A percentile compares a stretch with the other conserved stretches of the same genome.
phyloP scores from a whole-genome alignment of 139 green algal genomes.

The Pseudopediastrum boryanum region DNA sequence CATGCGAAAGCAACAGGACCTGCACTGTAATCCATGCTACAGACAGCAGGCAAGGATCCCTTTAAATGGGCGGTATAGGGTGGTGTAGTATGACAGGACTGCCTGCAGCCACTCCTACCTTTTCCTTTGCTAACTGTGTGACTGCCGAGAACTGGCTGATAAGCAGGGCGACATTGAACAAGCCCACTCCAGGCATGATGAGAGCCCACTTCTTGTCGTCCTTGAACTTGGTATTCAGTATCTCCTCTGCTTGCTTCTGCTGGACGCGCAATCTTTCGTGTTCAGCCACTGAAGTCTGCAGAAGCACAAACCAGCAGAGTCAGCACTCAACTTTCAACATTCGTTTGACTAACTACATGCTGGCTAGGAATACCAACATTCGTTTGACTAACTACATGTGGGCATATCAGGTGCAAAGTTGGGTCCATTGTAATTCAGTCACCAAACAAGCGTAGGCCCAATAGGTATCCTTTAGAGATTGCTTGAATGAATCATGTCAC shows the following conservation, averaged over 20 bases:
- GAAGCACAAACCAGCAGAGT: slow-evolving; percentile 1
- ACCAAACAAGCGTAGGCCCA: no score
- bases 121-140: slow-evolving; percentile 46
- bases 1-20: no score
- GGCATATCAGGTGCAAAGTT: no score
- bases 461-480: no score
- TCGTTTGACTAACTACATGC: background rate
- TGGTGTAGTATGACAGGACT: background rate
- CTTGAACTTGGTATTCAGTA: background rate
- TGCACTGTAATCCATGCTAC: no score
- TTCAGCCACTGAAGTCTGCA: slow-evolving; percentile 11
- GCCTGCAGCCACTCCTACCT: no score
- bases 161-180: slow-evolving; percentile 50
- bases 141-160: slow-evolving; percentile 58
- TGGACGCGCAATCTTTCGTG: background rate
- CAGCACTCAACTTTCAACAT: no score
- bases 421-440: no score
- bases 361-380: background rate
- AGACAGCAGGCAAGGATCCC: no score
- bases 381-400: background rate
- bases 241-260: background rate
- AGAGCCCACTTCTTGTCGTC: background rate
- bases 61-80: no score
- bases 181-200: slow-evolving; percentile 37
- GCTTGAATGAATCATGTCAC: no score